phyloP scores from a whole-genome alignment of 2,329 filamentous ascomycete species.

The Alternaria postmessia region DNA sequence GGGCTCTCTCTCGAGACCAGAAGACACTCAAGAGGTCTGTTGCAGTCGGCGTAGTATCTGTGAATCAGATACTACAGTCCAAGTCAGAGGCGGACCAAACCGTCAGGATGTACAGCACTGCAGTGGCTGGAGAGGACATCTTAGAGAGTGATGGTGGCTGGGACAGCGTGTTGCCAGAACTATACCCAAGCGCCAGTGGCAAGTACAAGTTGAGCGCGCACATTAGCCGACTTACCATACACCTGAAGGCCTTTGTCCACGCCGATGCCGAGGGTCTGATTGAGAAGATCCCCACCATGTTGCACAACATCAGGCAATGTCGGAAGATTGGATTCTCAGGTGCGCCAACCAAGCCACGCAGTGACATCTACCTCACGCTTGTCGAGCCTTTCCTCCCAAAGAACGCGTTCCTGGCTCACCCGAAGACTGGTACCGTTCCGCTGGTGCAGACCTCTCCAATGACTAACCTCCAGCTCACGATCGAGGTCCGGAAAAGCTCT shows the following conservation, averaged over 20 bases:
- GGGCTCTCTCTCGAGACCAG: slow-evolving; percentile 49
- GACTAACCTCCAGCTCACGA: slow-evolving; percentile 81
- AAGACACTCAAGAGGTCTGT: slow-evolving; percentile 72
- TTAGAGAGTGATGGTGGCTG: slow-evolving; percentile 69
- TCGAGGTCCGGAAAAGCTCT: slow-evolving; percentile 82
- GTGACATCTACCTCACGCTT: slow-evolving; percentile 93
- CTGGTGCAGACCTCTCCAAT: slow-evolving; percentile 71
- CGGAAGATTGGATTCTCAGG: slow-evolving; percentile 93
- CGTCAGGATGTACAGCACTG: slow-evolving; percentile 78
- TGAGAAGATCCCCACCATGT: slow-evolving; percentile 83
- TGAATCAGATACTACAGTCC: slow-evolving; percentile 78
- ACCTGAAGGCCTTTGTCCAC: slow-evolving; percentile 78
- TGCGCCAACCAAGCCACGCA: slow-evolving; percentile 84
- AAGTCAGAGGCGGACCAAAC: slow-evolving; percentile 77
- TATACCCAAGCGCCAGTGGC: slow-evolving; percentile 73
- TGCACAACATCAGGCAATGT: slow-evolving; percentile 82
- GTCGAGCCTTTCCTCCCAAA: slow-evolving; percentile 79
- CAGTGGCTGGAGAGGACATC: slow-evolving; percentile 45
- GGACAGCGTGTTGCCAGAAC: slow-evolving; percentile 72
- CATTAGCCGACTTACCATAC: slow-evolving; percentile 80
- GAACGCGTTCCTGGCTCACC: slow-evolving; percentile 69
- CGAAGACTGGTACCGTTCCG: slow-evolving; percentile 81
- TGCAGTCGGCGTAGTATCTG: slow-evolving; percentile 78
- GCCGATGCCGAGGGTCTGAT: slow-evolving; percentile 82
- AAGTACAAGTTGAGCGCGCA: slow-evolving; percentile 76